Percentiles rank a stretch among this genome's conserved stretches.
These are phyloP conservation scores for Globisporangium carolinianum DNA, from an alignment of 352 stramenopile genomes.

Conservation along the genomic window DNA sequence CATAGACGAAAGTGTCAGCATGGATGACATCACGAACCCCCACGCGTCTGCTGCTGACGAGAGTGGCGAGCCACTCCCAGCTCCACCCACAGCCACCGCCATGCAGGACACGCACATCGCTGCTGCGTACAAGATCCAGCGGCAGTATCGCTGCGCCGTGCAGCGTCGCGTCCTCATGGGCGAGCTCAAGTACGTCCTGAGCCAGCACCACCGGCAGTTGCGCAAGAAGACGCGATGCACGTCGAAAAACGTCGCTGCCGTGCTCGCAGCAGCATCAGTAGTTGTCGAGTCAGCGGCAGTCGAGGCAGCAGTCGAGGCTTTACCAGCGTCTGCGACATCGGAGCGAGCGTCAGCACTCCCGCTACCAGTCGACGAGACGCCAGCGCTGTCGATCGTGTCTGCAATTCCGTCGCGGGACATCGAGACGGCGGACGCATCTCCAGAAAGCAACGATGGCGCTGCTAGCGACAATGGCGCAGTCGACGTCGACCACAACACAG, in stretches of 20 bases:
- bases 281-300: no score
- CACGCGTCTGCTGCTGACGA: no score
- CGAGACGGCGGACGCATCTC: neutral
- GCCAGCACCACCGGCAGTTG: constrained; percentile 22
- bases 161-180: constrained; percentile 24
- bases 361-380: neutral
- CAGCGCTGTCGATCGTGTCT: neutral
- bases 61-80: no score
- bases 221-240: constrained; percentile 18
- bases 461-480: no score
- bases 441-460: neutral
- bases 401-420: neutral
- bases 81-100: neutral
- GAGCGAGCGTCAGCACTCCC: neutral
- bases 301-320: neutral
- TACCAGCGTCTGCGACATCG: neutral
- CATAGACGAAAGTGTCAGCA: no score
- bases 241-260: constrained; percentile 1
- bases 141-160: constrained; percentile 30
- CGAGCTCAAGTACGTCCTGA: constrained; percentile 33
- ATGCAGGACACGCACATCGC: neutral
- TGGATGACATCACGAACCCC: no score
- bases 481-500: no score
- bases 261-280: neutral
- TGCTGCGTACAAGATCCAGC: constrained; percentile 20